These are phyloP conservation scores for Arxiozyma slooffiae DNA, from an alignment of 1,139 yeast genomes.

Conservation along the genomic window DNA sequence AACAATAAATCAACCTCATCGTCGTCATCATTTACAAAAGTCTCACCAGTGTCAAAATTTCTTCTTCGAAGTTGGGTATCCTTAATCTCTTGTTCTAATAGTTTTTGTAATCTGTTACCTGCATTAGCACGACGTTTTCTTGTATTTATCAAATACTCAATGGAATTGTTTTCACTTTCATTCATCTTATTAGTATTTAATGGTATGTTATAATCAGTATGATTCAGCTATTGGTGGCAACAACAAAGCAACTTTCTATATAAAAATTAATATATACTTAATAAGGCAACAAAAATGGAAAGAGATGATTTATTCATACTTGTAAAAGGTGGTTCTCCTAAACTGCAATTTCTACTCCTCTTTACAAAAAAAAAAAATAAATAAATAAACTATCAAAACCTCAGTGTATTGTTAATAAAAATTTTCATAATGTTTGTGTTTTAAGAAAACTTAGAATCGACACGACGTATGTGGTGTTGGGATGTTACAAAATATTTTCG, in stretches of 20 bases:
- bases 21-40: slow-evolving; percentile 36
- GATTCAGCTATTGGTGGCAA: too few relatives aligned
- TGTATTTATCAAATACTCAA: slow-evolving; percentile 43
- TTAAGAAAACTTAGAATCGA: background rate
- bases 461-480: background rate
- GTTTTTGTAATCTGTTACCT: slow-evolving; percentile 69
- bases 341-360: too few relatives aligned
- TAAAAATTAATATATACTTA: background rate
- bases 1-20: slow-evolving; percentile 68
- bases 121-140: slow-evolving; percentile 79
- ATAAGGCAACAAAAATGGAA: background rate
- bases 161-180: slow-evolving; percentile 6
- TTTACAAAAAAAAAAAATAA: too few relatives aligned
- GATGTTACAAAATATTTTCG: background rate
- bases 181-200: background rate
- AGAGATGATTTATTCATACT: too few relatives aligned
- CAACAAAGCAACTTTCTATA: background rate
- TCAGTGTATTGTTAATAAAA: too few relatives aligned
- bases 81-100: slow-evolving; percentile 57
- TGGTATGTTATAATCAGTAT: background rate
- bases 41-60: slow-evolving; percentile 11
- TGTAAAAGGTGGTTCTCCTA: too few relatives aligned
- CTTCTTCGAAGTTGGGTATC: slow-evolving; percentile 32
- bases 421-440: background rate
- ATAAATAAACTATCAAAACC: too few relatives aligned